Conservation (phyloP, 108 stramenopile genomes). For the Nitzschia putrida region DNA sequence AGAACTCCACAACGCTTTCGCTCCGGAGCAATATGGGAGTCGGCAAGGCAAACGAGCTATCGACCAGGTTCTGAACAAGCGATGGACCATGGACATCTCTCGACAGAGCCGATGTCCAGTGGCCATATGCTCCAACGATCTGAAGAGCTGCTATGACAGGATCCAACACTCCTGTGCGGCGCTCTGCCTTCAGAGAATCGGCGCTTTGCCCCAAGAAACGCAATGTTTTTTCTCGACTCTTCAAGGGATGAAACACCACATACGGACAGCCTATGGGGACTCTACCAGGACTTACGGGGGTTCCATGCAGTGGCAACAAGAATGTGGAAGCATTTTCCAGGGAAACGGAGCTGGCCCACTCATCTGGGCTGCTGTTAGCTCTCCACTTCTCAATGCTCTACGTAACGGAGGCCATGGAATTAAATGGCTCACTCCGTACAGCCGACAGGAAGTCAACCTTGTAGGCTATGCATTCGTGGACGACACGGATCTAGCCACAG, state of each 20-base stretch:
- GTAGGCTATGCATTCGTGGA: neutral
- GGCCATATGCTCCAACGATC: neutral
- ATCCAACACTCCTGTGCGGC: neutral
- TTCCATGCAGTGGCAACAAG: neutral
- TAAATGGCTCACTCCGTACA: neutral
- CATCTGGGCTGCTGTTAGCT: neutral
- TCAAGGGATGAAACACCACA: neutral
- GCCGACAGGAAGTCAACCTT: neutral
- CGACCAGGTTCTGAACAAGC: neutral
- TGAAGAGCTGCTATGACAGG: constrained; percentile 3
- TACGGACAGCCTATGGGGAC: constrained; percentile 1
- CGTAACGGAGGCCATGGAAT: neutral
- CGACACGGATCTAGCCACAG: neutral
- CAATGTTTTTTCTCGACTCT: constrained; percentile 1
- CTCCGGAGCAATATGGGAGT: neutral
- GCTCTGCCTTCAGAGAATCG: neutral
- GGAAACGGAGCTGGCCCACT: constrained; percentile 7
- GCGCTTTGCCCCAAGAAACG: neutral
- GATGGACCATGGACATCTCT: neutral
- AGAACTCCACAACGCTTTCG: neutral
- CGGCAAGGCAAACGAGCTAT: neutral
- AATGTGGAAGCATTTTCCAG: neutral
- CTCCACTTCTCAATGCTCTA: neutral
- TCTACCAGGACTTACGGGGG: neutral
- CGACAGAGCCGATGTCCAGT: neutral